phyloP scores from a whole-genome alignment of 1,139 yeast species.

The Magnusiomyces paraingens region DNA sequence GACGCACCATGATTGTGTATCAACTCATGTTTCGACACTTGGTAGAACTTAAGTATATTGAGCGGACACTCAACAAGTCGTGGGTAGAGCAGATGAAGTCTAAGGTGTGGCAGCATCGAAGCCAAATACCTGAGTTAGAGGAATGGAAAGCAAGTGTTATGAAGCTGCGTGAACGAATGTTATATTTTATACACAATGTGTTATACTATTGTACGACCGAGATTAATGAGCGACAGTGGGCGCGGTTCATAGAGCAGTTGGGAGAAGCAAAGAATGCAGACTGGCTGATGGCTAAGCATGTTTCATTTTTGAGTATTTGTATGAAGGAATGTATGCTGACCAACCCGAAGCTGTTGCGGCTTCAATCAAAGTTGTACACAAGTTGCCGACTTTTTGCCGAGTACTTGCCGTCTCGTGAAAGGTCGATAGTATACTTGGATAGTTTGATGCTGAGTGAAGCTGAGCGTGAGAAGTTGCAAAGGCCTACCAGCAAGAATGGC shows the following conservation, averaged over 20 bases:
- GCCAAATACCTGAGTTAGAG: slow-evolving; percentile 39
- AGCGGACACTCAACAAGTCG: slow-evolving; percentile 52
- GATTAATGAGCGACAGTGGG: slow-evolving; percentile 55
- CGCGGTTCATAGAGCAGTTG: slow-evolving; percentile 33
- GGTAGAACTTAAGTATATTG: slow-evolving; percentile 55
- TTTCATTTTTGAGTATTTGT: slow-evolving; percentile 56
- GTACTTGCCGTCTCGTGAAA: slow-evolving; percentile 49
- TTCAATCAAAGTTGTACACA: slow-evolving; percentile 34
- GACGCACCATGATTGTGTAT: slow-evolving; percentile 68
- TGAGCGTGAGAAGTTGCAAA: slow-evolving; percentile 39
- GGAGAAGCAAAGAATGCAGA: slow-evolving; percentile 41
- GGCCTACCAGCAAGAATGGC: slow-evolving; percentile 35
- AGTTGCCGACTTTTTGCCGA: slow-evolving; percentile 47
- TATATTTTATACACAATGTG: slow-evolving; percentile 51
- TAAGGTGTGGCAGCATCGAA: slow-evolving; percentile 55
- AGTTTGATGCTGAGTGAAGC: slow-evolving; percentile 39
- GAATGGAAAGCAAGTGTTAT: slow-evolving; percentile 57
- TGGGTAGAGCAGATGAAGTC: slow-evolving; percentile 73
- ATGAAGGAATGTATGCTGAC: slow-evolving; percentile 66
- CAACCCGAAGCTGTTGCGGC: slow-evolving; percentile 47
- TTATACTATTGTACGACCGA: slow-evolving; percentile 52
- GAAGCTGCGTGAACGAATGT: slow-evolving; percentile 56
- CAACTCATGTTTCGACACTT: slow-evolving; percentile 75
- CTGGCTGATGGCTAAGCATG: slow-evolving; percentile 44
- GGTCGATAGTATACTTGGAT: slow-evolving; percentile 49